These are phyloP conservation scores for Cucurbita ficifolia DNA, from an alignment of 306 rosid genomes.

Conservation along the genomic window DNA sequence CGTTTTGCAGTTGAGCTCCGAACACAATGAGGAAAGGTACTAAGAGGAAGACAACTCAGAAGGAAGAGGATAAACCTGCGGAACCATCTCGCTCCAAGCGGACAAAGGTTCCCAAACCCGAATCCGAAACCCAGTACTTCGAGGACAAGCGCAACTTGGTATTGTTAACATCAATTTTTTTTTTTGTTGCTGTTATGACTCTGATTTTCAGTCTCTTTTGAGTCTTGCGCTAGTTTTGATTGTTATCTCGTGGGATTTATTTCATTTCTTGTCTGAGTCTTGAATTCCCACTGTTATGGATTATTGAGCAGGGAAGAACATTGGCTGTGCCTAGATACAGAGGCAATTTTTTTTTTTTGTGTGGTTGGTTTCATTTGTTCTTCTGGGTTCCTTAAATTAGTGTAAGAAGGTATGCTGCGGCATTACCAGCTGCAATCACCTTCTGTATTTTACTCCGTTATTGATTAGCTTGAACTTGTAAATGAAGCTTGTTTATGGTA, in stretches of 20 bases:
- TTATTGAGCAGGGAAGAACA: not conserved
- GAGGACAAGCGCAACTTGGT: slow-evolving; percentile 32
- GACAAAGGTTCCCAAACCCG: slow-evolving; percentile 28
- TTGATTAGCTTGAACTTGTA: not conserved
- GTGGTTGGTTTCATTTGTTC: not conserved
- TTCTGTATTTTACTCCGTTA: not conserved
- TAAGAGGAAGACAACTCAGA: slow-evolving; percentile 32
- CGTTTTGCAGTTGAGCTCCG: not conserved
- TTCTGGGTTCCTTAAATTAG: not conserved
- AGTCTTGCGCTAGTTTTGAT: not conserved
- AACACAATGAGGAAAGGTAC: slow-evolving; percentile 33
- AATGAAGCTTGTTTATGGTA: not conserved
- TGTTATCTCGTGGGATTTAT: not conserved
- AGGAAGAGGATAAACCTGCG: slow-evolving; percentile 6
- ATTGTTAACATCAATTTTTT: not conserved
- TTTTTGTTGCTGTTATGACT: not conserved
- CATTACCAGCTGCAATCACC: not conserved
- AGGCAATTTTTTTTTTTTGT: not conserved
- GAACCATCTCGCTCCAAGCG: slow-evolving; percentile 32
- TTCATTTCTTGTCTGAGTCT: not conserved
- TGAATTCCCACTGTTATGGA: not conserved
- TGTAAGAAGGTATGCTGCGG: not conserved
- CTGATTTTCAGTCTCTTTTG: not conserved
- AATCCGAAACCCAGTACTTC: slow-evolving; percentile 24
- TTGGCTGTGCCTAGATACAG: not conserved